phyloP scores from a whole-genome alignment of 768 basidiomycete species.

The Lactarius sanguifluus region DNA sequence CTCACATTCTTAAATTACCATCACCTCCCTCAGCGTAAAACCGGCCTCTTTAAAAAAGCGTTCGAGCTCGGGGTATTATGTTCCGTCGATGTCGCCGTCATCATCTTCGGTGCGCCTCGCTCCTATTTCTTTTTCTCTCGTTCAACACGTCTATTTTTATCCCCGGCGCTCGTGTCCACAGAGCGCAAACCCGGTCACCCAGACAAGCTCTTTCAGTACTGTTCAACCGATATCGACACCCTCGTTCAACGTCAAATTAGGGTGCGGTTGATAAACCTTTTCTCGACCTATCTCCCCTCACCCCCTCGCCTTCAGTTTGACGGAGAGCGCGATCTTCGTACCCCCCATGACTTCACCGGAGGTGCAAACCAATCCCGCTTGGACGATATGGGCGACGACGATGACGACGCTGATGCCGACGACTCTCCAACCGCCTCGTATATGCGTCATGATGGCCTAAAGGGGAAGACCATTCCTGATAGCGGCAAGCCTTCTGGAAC shows the following conservation, averaged over 20 bases:
- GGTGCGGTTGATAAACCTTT: conserved; percentile 35
- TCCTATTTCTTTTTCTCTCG: conserved; percentile 28
- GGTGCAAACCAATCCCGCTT: conserved; percentile 33
- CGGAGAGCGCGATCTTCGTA: conserved; percentile 50
- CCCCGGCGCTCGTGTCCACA: conserved; percentile 34
- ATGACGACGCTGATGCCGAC: conserved; percentile 29
- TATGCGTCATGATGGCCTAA: conserved; percentile 26
- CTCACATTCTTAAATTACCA: conserved; percentile 60
- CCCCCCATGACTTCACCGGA: conserved; percentile 50
- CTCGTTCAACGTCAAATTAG: conserved; percentile 69
- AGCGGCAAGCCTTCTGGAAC: conserved; percentile 20
- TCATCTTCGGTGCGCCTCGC: conserved; percentile 67
- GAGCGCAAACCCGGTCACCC: conserved; percentile 80
- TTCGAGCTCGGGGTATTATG: conserved; percentile 90
- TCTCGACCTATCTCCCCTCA: conserved; percentile 3
- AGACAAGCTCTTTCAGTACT: conserved; percentile 80
- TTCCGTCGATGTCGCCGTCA: conserved; percentile 84
- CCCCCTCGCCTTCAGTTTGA: conserved; percentile 41
- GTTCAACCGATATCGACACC: conserved; percentile 66
- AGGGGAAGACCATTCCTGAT: conserved; percentile 26
- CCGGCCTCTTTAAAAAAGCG: conserved; percentile 88
- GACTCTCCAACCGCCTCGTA: conserved; percentile 21
- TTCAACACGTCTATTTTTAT: conserved; percentile 44
- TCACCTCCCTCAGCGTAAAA: conserved; percentile 62
- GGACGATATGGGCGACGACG: conserved; percentile 43